phyloP scores from a whole-genome alignment of 2,329 filamentous ascomycete species.

The Teratosphaeria viscida region DNA sequence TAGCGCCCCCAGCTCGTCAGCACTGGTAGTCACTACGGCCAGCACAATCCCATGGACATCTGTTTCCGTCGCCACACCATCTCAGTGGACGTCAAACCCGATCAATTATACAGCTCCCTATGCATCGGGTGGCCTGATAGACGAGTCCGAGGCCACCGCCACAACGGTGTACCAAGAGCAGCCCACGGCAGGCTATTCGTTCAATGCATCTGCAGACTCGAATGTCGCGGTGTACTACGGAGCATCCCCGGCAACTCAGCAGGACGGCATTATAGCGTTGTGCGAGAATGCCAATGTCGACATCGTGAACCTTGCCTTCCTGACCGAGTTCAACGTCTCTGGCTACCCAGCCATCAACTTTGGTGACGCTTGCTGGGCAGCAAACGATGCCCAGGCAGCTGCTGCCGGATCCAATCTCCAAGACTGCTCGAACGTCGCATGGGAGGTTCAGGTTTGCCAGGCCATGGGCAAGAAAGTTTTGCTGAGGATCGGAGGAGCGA shows the following conservation, averaged over 20 bases:
- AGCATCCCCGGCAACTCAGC: conserved; percentile 16
- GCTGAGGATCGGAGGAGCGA: conserved; percentile 28
- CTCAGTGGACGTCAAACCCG: not conserved
- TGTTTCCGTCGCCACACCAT: not conserved
- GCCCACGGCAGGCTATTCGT: conserved; percentile 10
- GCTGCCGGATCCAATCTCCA: not conserved
- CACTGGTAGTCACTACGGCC: not conserved
- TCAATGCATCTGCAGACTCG: conserved; percentile 14
- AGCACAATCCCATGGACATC: not conserved
- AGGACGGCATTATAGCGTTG: conserved; percentile 18
- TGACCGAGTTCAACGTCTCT: conserved; percentile 24
- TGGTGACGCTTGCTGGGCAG: conserved; percentile 28
- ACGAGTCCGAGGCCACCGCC: not conserved
- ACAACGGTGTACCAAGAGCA: not conserved
- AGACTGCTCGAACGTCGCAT: not conserved
- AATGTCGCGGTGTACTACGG: conserved; percentile 27
- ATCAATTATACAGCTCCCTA: not conserved
- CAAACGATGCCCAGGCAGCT: conserved; percentile 23
- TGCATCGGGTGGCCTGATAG: not conserved
- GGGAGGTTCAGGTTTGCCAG: conserved; percentile 15
- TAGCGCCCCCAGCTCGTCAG: too few species aligned
- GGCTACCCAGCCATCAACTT: conserved; percentile 23
- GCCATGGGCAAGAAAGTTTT: conserved; percentile 30
- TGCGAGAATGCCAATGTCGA: conserved; percentile 27
- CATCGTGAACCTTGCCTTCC: conserved; percentile 29